Percentiles rank a stretch among this genome's conserved stretches.
These are phyloP conservation scores for Metschnikowia reukaufii DNA, from an alignment of 805 yeast genomes.

Conservation along the genomic window DNA sequence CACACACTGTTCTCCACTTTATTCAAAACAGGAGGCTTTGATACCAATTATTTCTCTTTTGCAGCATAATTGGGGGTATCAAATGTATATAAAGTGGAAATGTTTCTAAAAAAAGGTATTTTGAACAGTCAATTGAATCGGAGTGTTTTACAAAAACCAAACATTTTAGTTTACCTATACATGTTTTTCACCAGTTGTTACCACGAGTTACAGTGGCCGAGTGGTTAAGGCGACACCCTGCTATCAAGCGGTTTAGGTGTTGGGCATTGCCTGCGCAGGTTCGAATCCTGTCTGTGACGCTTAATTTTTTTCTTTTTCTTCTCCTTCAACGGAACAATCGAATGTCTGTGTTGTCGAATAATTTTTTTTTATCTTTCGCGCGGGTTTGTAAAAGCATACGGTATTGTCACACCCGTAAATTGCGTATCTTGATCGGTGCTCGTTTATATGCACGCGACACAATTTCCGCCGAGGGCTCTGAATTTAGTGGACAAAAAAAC, in stretches of 20 bases:
- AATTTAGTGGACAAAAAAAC: background rate
- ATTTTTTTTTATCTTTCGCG: slow-evolving; percentile 1
- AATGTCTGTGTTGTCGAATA: background rate
- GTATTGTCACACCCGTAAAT: background rate
- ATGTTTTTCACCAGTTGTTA: no score
- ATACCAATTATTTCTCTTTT: no score
- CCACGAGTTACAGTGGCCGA: slow-evolving; percentile 52
- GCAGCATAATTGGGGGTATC: no score
- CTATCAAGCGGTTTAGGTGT: slow-evolving; percentile 35
- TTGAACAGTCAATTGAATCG: no score
- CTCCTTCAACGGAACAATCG: background rate
- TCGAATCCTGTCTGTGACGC: slow-evolving; percentile 99
- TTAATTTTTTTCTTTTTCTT: slow-evolving; percentile 3
- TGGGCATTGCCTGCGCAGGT: slow-evolving; percentile 78
- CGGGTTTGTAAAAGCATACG: background rate
- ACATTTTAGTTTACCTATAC: no score
- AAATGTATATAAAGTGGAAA: no score
- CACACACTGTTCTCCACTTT: no score
- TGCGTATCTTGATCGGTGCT: background rate
- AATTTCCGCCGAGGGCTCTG: background rate
- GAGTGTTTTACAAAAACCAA: no score
- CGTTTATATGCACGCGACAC: slow-evolving; percentile 5
- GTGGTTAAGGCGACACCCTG: slow-evolving; percentile 52
- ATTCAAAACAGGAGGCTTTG: no score
- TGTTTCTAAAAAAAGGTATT: no score